Evolutionary conservation across 2,329 filamentous ascomycete genomes (phyloP), one percentile per base, ranked within the genome.

Genomic region (Ophiocordyceps sinensis): DNA sequence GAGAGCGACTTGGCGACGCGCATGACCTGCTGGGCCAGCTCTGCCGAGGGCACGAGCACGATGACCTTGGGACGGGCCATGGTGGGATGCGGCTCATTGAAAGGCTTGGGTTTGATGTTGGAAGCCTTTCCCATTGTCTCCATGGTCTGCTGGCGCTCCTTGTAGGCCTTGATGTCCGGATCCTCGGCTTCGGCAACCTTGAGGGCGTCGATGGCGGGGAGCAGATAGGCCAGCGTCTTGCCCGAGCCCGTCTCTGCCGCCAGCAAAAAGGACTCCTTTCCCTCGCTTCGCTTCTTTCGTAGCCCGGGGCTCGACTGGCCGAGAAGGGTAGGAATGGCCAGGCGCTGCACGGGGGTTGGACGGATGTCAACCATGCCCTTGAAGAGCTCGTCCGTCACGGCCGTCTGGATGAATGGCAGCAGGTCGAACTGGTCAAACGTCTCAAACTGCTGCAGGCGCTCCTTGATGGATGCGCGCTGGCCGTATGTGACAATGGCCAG

Each of bases 171-270:
- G 14, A 77, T 66, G 1, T 71, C 70, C 1, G 60, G 58, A 47
- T 87, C 81, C 12, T 65, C 59, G 0, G 68, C 67, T 54, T 89
- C 85, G 6, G 77, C 78, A 29, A 75, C 66, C 64, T 98, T 98
- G 52, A 98, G 62, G 9, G 85, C 83, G 61, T 98, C 79, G 40
- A 98, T 69, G 14, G 81, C 73, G 0, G 91, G 93, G 5, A 95
- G 63, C 5, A 96, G 67, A 56, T 98, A 98, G 9, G 91, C 86
- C 46, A 98, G 67, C 1, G 91, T 98, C 67, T 98, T 98, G 45
- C 91, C 91, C 1, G 91, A 96, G 12, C 91, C 91, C 0, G 91
- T 98, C 67, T 98, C 91, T 11, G 91, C 91, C 4, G 91, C 91
- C 39, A 98, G 70, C 12, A 98, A 70, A 55, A 85, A 95, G 1